phyloP scores from a whole-genome alignment of 1,284 basidiomycete species.

The Wallemia ichthyophaga region DNA sequence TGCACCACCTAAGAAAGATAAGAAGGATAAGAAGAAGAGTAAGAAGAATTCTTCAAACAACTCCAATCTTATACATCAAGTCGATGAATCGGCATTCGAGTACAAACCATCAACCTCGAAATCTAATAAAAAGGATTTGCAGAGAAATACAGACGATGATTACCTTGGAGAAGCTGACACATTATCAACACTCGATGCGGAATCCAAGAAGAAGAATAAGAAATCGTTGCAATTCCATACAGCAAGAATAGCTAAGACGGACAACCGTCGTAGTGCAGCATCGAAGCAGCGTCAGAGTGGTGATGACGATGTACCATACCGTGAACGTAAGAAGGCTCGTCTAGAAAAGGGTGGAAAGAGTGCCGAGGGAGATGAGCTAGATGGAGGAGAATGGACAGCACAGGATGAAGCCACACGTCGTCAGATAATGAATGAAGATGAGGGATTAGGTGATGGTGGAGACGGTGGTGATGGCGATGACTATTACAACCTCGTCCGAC shows the following conservation, averaged over 20 bases:
- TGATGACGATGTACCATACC: slow-evolving; percentile 65
- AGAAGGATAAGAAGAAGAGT: slow-evolving; percentile 2
- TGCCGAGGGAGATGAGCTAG: slow-evolving; percentile 14
- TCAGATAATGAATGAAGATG: slow-evolving; percentile 10
- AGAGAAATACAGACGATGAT: slow-evolving; percentile 21
- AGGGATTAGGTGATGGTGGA: slow-evolving; percentile 15
- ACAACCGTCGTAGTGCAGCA: slow-evolving; percentile 37
- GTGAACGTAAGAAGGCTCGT: slow-evolving; percentile 15
- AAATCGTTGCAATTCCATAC: slow-evolving; percentile 62
- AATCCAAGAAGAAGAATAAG: slow-evolving; percentile 48
- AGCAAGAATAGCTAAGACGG: slow-evolving; percentile 42
- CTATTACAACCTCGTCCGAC: slow-evolving; percentile 66
- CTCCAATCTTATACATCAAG: slow-evolving; percentile 10
- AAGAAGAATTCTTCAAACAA: slow-evolving; percentile 17
- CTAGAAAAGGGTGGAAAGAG: slow-evolving; percentile 11
- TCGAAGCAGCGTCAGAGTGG: slow-evolving; percentile 27
- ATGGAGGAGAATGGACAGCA: slow-evolving; percentile 11
- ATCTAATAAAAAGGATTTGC: slow-evolving; percentile 7
- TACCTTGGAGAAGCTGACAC: slow-evolving; percentile 33
- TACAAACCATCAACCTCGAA: slow-evolving; percentile 10
- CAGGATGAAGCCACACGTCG: slow-evolving; percentile 15
- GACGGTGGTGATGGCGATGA: slow-evolving; percentile 24
- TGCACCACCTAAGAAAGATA: slow-evolving; percentile 7
- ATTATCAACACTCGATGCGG: slow-evolving; percentile 36
- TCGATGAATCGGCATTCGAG: slow-evolving; percentile 8